Evolutionary conservation across 2,329 filamentous ascomycete genomes (phyloP), one percentile per base, ranked within the genome.

Genomic region (Cladosporium halotolerans): DNA sequence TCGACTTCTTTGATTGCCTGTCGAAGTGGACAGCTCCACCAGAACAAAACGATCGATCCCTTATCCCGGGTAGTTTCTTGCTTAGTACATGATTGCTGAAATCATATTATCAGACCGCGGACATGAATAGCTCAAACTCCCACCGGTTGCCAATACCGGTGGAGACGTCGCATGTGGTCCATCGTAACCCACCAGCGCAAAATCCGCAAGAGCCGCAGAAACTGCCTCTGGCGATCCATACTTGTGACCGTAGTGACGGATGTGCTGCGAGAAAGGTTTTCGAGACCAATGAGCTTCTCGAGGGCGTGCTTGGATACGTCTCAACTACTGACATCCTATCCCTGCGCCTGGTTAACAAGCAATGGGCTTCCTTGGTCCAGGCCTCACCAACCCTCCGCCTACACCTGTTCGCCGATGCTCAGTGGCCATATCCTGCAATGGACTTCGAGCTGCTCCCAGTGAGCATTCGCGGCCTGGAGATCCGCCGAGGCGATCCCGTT

Each of bases 181-280:
- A 28, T 28, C 23, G 23, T 28, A 28, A 28, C 4, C 23, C 23
- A 28, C 23, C 9, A 41, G 2, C 38, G 8, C 18, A 18, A 41
- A 16, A 41, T 41, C 14, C 23, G 7, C 38, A 10, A n/a, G 18
- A 16, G 38, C 38, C 38, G 14, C 38, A 14, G 38, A 41, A 8
- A 41, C 11, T 41, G 38, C 18, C 9, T 18, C 14, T 18, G 8
- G 38, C 18, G 38, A 11, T 18, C 13, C 38, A 41, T 5, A 14
- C 13, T 14, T 13, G 18, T 11, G 38, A 16, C 53, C 4, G 28
- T 50, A 19, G 38, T 43, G 13, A 7, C 7, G 23, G 7, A 7
- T 66, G 63, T 49, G 52, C 63, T 4, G 55, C 60, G 3, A 32
- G n/a, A 4, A 57, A 58, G 38, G 56, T 61, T n/a, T 56, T 65